Conservation (phyloP, 1,284 basidiomycete species). For the Ustanciosporium gigantosporum region DNA sequence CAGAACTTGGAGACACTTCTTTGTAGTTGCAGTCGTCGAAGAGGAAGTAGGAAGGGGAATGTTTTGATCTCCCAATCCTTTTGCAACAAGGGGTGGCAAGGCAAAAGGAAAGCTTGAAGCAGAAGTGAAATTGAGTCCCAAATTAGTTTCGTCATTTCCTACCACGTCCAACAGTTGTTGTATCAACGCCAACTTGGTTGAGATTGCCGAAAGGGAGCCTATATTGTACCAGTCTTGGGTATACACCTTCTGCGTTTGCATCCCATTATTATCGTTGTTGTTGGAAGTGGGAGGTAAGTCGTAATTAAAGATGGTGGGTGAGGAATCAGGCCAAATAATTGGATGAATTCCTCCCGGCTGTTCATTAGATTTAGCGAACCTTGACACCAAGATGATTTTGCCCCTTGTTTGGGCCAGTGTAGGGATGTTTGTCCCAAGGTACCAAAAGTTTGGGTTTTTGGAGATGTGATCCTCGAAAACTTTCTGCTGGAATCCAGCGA, state of each 20-base stretch:
- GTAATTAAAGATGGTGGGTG: conserved; percentile 12
- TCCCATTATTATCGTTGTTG: background rate
- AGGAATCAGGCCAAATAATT: conserved; percentile 45
- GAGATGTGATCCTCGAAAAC: conserved; percentile 24
- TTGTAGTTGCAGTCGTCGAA: conserved; percentile 1
- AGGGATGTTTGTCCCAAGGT: conserved; percentile 21
- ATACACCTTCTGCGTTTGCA: conserved; percentile 3
- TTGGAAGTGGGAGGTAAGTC: conserved; percentile 5
- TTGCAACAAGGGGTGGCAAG: conserved; percentile 34
- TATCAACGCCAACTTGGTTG: conserved; percentile 29
- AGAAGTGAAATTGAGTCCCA: conserved; percentile 35
- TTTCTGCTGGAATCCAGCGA: conserved; percentile 17
- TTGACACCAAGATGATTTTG: conserved; percentile 36
- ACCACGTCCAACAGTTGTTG: conserved; percentile 3
- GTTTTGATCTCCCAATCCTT: conserved; percentile 23
- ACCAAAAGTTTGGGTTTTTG: conserved; percentile 14
- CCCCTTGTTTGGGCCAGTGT: conserved; percentile 31
- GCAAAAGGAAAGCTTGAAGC: conserved; percentile 34
- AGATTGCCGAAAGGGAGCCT: conserved; percentile 14
- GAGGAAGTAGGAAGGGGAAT: too few relatives aligned
- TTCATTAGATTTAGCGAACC: conserved; percentile 23
- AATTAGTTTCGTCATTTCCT: conserved; percentile 4
- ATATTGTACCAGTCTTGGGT: conserved; percentile 53
- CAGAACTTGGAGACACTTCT: conserved; percentile 8
- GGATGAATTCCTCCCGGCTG: conserved; percentile 48